A percentile compares a stretch with the other conserved stretches of the same genome.
These are phyloP conservation scores for Plasmodium vivax DNA, from an alignment of 169 alveolate species.

Conservation along the genomic window DNA sequence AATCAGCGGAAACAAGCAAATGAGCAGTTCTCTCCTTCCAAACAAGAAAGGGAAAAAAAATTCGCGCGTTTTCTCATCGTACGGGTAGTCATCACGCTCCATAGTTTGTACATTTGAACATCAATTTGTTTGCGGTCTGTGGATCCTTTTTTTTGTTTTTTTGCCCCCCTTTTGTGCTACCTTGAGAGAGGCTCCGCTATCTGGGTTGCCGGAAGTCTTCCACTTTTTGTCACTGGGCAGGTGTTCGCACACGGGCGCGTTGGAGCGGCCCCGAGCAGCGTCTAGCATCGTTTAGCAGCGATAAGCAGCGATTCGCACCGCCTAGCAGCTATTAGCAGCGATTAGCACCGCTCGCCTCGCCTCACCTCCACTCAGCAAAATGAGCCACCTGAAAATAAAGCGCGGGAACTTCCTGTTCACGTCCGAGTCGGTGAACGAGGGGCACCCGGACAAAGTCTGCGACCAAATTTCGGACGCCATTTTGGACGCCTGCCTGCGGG, in stretches of 20 bases:
- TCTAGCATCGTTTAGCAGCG: background rate
- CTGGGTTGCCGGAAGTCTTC: background rate
- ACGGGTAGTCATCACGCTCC: background rate
- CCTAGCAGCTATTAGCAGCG: no score
- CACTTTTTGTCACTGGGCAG: background rate
- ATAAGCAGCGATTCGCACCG: no score
- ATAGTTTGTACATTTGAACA: background rate
- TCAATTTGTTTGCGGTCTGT: background rate
- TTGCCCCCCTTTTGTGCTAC: background rate
- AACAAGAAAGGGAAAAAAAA: background rate
- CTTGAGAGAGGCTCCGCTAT: background rate
- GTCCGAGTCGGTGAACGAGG: conserved; percentile 99
- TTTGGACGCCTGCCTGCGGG: conserved; percentile 97
- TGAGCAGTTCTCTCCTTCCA: background rate
- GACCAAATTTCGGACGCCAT: conserved; percentile 99
- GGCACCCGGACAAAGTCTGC: conserved; percentile 99
- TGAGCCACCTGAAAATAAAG: conserved; percentile 57
- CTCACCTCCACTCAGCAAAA: background rate
- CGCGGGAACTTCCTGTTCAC: conserved; percentile 94
- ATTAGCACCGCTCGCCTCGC: background rate
- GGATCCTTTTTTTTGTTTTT: background rate
- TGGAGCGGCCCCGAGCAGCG: background rate
- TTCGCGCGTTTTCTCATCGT: background rate
- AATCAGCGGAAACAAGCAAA: background rate
- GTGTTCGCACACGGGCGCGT: background rate